Percentiles rank a stretch among this genome's conserved stretches.
These are phyloP conservation scores for Digitaria exilis DNA, from an alignment of 202 grass and related monocot species.

Conservation along the genomic window DNA sequence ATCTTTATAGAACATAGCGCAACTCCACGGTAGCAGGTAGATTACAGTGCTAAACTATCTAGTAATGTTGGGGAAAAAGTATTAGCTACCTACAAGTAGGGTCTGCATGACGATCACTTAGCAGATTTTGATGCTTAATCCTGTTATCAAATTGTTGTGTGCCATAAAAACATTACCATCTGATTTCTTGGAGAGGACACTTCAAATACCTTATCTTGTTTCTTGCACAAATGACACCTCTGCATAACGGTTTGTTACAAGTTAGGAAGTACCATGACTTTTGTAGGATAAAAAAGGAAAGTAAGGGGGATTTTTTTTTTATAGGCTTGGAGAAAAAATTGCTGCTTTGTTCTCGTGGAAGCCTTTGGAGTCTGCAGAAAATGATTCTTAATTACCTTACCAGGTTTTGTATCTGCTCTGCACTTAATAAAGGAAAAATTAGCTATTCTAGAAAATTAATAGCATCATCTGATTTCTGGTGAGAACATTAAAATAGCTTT, in stretches of 20 bases:
- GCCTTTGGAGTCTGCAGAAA: neutral
- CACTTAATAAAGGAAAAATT: neutral
- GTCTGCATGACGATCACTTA: neutral
- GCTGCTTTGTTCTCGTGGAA: neutral
- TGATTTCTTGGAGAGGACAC: neutral
- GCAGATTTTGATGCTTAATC: neutral
- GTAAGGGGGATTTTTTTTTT: neutral
- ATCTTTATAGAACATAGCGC: neutral
- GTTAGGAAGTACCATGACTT: constrained; percentile 30
- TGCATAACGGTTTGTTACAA: neutral
- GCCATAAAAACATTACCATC: neutral
- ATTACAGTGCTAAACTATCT: neutral
- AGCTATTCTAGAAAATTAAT: neutral
- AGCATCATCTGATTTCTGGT: neutral
- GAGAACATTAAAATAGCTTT: neutral
- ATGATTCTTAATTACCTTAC: constrained; percentile 5
- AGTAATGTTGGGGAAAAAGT: neutral
- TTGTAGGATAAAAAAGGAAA: constrained; percentile 1
- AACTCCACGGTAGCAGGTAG: neutral
- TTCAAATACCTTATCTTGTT: neutral
- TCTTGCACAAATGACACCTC: neutral
- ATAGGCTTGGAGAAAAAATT: neutral
- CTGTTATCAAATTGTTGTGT: neutral
- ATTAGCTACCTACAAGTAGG: neutral
- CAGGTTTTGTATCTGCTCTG: neutral